phyloP scores from a whole-genome alignment of 2,329 filamentous ascomycete species.

The Phymatotrichopsis omnivora region DNA sequence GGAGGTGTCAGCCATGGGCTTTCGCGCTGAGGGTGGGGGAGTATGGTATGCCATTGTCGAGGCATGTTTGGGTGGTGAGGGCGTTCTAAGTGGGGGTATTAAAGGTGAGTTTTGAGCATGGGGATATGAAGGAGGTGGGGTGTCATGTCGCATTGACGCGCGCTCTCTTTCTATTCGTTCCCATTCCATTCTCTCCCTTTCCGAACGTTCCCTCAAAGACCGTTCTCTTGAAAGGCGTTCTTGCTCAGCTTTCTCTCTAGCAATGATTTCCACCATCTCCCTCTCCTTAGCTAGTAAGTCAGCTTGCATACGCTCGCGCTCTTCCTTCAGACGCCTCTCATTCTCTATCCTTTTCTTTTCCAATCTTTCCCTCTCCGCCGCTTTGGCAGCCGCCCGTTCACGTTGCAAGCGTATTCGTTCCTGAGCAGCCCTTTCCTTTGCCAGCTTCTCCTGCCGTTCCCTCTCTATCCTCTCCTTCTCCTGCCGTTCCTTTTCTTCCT shows the following conservation, averaged over 20 bases:
- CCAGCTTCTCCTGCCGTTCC: constrained; percentile 34
- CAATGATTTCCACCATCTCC: constrained; percentile 10
- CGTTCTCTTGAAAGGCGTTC: no score
- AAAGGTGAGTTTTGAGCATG: constrained; percentile 20
- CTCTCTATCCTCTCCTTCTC: constrained; percentile 39
- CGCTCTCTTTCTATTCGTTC: constrained; percentile 36
- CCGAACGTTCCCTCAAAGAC: no score
- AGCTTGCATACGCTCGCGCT: no score
- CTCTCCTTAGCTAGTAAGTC: constrained; percentile 14
- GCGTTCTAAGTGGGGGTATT: constrained; percentile 15
- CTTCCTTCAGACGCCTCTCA: constrained; percentile 19
- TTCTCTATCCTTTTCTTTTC: constrained; percentile 27
- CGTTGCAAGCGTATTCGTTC: constrained; percentile 28
- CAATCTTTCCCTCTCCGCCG: constrained; percentile 32
- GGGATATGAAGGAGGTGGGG: no score
- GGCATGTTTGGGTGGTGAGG: constrained; percentile 29
- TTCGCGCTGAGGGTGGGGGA: constrained; percentile 21
- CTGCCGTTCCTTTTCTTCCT: constrained; percentile 38
- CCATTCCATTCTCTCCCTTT: constrained; percentile 1
- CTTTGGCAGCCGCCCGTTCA: constrained; percentile 35
- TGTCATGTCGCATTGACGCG: no score
- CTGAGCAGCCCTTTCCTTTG: constrained; percentile 35
- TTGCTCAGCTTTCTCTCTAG: constrained; percentile 12
- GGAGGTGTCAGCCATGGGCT: constrained; percentile 25
- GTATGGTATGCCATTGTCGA: constrained; percentile 33